A percentile compares a stretch with the other conserved stretches of the same genome.
These are phyloP conservation scores for Geosmithia flava DNA, from an alignment of 2,329 filamentous ascomycete species.

Conservation along the genomic window DNA sequence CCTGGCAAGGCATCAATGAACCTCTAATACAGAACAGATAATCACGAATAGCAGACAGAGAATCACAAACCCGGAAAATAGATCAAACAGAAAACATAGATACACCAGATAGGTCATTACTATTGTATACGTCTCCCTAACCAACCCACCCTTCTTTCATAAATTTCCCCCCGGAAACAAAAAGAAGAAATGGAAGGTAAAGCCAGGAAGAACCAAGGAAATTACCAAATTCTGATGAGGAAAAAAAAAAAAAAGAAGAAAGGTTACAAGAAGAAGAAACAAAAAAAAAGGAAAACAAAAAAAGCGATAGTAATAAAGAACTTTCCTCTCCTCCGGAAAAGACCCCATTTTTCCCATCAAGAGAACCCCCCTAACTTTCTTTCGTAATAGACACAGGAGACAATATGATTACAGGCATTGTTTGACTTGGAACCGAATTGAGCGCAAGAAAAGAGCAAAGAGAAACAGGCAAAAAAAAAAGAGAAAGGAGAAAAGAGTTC, in stretches of 20 bases:
- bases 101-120: background rate
- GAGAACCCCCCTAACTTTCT: background rate
- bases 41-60: no score
- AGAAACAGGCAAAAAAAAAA: background rate
- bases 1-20: no score
- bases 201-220: background rate
- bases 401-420: conserved; percentile 2
- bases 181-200: background rate
- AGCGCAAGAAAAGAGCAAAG: background rate
- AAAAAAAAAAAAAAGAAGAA: background rate
- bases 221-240: background rate
- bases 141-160: background rate
- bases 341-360: background rate
- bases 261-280: background rate
- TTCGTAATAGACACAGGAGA: background rate
- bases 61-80: no score
- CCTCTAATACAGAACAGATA: no score
- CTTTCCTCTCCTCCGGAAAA: background rate
- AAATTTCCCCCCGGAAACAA: background rate
- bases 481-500: no score
- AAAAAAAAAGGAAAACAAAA: background rate
- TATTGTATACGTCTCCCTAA: background rate
- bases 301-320: no score
- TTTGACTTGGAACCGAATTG: background rate
- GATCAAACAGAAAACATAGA: background rate